These are phyloP conservation scores for Elsinoe batatas DNA, from an alignment of 2,329 filamentous ascomycete genomes.

Conservation along the genomic window DNA sequence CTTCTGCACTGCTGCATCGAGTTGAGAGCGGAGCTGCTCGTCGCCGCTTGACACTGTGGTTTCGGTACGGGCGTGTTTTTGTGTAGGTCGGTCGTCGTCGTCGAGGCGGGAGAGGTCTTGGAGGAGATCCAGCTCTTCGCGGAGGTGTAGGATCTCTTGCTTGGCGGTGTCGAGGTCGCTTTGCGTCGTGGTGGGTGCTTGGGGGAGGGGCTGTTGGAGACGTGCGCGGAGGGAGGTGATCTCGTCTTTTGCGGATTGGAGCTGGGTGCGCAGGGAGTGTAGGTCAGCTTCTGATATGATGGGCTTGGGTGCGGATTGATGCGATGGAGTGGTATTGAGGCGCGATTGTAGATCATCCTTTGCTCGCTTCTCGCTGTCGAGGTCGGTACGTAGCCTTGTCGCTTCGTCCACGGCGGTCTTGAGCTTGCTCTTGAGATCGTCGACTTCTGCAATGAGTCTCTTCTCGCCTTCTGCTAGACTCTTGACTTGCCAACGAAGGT, in stretches of 20 bases:
- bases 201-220: neutral
- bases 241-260: conserved; percentile 14
- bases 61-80: neutral
- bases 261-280: neutral
- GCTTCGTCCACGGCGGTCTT: neutral
- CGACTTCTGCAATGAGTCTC: neutral
- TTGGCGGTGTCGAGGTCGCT: conserved; percentile 1
- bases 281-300: neutral
- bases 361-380: neutral
- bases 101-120: conserved; percentile 13
- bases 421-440: neutral
- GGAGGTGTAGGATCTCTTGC: conserved; percentile 11
- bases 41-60: neutral
- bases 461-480: neutral
- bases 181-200: neutral
- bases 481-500: conserved; percentile 10
- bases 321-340: neutral
- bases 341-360: neutral
- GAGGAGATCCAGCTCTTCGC: conserved; percentile 17
- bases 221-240: neutral
- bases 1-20: conserved; percentile 1
- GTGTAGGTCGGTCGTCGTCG: neutral
- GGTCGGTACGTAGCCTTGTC: neutral
- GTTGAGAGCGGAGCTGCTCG: neutral
- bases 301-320: neutral